Evolutionary conservation across 208 protist genomes (phyloP).

Genomic region (Leishmania major): DNA sequence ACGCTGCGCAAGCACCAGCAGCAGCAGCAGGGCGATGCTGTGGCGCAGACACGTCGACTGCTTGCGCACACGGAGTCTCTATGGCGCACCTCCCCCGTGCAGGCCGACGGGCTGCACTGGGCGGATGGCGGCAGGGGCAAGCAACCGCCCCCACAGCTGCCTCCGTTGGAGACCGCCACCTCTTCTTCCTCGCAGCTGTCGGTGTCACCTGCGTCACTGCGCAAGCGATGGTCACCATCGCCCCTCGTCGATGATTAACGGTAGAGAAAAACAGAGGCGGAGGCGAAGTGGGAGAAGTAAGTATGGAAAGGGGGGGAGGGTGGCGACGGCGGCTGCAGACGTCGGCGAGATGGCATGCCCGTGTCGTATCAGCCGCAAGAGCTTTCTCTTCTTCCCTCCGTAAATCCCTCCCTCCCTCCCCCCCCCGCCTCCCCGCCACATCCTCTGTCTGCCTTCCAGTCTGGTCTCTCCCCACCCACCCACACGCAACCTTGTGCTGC

Average conservation of each 20-base stretch:
- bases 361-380: not conserved
- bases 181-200: not conserved
- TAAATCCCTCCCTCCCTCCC: too few species aligned
- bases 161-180: conserved; percentile 1
- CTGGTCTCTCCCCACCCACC: too few species aligned
- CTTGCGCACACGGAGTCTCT: conserved; percentile 33
- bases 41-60: conserved; percentile 29
- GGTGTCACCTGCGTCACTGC: not conserved
- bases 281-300: not conserved
- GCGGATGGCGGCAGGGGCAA: not conserved
- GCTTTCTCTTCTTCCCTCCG: too few species aligned
- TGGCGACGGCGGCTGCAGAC: not conserved
- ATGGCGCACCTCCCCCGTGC: conserved; percentile 16
- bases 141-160: not conserved
- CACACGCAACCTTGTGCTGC: not conserved
- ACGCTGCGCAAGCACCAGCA: conserved; percentile 12
- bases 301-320: not conserved
- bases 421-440: too few species aligned
- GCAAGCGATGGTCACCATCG: conserved; percentile 7
- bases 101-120: not conserved
- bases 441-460: too few species aligned
- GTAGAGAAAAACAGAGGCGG: not conserved
- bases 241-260: not conserved
- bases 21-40: conserved; percentile 9
- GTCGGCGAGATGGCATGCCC: not conserved